A percentile compares a stretch with the other conserved stretches of the same genome.
Conservation (phyloP, 2,329 filamentous ascomycete genomes). For the Chaetomium strumarium region DNA sequence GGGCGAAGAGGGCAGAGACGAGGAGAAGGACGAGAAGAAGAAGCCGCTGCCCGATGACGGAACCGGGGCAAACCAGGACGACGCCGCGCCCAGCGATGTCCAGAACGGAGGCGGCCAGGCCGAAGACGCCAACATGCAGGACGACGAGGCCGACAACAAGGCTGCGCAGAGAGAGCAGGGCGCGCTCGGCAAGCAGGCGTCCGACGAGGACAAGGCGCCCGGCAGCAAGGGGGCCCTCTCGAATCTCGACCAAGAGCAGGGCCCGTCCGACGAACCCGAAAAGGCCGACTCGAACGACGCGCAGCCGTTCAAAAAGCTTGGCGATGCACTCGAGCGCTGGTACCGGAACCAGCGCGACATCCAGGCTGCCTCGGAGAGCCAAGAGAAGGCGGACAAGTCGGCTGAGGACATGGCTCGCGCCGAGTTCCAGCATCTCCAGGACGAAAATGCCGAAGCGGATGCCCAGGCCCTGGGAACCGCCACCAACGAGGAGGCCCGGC, state of each 20-base stretch:
- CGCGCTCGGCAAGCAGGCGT: constrained; percentile 53
- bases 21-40: constrained; percentile 47
- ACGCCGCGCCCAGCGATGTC: constrained; percentile 57
- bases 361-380: constrained; percentile 46
- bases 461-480: constrained; percentile 87
- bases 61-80: constrained; percentile 51
- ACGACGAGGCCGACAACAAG: constrained; percentile 49
- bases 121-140: constrained; percentile 43
- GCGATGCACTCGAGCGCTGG: constrained; percentile 88
- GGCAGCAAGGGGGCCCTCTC: constrained; percentile 57
- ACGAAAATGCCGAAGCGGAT: constrained; percentile 76
- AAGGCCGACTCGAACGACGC: constrained; percentile 39
- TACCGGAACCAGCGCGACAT: constrained; percentile 86
- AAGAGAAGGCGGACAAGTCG: constrained; percentile 45
- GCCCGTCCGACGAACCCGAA: constrained; percentile 39
- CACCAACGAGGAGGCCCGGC: constrained; percentile 77
- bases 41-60: constrained; percentile 40
- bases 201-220: constrained; percentile 56
- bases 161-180: constrained; percentile 61
- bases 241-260: constrained; percentile 40
- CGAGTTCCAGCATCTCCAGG: constrained; percentile 90
- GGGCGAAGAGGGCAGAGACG: constrained; percentile 37
- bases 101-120: constrained; percentile 62
- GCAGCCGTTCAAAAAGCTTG: constrained; percentile 88
- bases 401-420: constrained; percentile 65